Percentiles rank a stretch among this genome's conserved stretches.
Conservation (phyloP, 1,139 yeast genomes). For the Blastobotrys buckinghamii region DNA sequence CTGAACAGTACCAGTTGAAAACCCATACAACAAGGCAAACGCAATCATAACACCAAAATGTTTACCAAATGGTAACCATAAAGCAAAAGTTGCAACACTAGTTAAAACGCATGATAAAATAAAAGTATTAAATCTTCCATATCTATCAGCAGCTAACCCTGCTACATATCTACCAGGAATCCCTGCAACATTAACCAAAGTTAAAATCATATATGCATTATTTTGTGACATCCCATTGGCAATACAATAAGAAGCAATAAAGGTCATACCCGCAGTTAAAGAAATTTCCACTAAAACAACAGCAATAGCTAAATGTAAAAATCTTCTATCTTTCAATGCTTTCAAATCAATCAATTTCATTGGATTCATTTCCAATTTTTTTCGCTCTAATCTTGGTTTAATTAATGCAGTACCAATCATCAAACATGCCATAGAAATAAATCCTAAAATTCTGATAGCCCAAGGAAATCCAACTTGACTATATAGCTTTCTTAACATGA, state of each 20-base stretch:
- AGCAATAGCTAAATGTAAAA: constrained; percentile 38
- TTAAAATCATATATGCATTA: constrained; percentile 41
- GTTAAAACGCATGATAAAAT: constrained; percentile 40
- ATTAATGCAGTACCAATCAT: constrained; percentile 23
- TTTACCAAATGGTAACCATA: constrained; percentile 54
- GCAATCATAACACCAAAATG: constrained; percentile 36
- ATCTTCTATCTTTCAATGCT: constrained; percentile 38
- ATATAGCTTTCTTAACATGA: constrained; percentile 51
- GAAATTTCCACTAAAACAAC: constrained; percentile 51
- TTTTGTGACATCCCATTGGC: constrained; percentile 49
- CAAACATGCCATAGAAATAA: constrained; percentile 38
- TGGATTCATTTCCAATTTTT: neutral
- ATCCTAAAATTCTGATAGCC: constrained; percentile 53
- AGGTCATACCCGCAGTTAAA: constrained; percentile 47
- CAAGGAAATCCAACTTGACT: constrained; percentile 48
- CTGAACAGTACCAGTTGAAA: constrained; percentile 45
- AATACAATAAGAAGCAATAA: constrained; percentile 50
- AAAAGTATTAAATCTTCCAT: constrained; percentile 56
- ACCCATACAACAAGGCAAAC: constrained; percentile 48
- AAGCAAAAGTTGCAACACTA: constrained; percentile 35
- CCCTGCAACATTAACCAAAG: constrained; percentile 55
- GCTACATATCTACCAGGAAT: constrained; percentile 54
- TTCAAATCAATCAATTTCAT: constrained; percentile 27
- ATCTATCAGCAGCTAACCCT: constrained; percentile 46
- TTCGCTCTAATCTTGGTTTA: constrained; percentile 37